Conservation (phyloP, 257 asterid species). For the Striga asiatica region DNA sequence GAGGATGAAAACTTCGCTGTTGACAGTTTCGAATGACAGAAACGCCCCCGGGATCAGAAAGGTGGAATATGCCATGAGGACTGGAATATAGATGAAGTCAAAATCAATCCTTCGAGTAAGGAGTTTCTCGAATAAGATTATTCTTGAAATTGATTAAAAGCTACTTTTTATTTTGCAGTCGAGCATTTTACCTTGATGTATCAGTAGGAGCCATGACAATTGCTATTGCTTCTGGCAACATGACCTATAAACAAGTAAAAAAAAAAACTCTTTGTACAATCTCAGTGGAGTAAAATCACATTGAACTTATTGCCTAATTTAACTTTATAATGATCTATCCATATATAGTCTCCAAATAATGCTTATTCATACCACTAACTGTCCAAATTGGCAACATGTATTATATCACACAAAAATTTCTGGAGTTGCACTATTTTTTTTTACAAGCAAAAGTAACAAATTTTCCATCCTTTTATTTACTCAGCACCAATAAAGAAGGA, state of each 20-base stretch:
- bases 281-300: neutral
- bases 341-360: neutral
- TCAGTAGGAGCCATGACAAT: conserved; percentile 98
- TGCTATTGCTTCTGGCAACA: conserved; percentile 94
- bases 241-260: conserved; percentile 42
- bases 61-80: conserved; percentile 93
- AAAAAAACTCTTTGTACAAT: neutral
- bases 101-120: neutral
- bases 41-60: conserved; percentile 86
- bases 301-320: neutral
- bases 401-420: neutral
- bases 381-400: neutral
- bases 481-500: neutral
- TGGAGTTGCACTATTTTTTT: neutral
- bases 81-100: conserved; percentile 29
- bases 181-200: conserved; percentile 27
- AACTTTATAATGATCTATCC: neutral
- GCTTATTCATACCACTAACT: neutral
- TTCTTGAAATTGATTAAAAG: too few relatives aligned
- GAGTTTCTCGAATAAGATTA: too few relatives aligned
- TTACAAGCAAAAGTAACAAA: neutral
- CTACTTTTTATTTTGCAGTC: neutral
- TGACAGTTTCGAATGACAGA: conserved; percentile 65
- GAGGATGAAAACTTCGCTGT: conserved; percentile 94
- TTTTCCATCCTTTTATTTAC: neutral